phyloP scores from a whole-genome alignment of 2,329 filamentous ascomycete genomes.

The Alternaria sp. region DNA sequence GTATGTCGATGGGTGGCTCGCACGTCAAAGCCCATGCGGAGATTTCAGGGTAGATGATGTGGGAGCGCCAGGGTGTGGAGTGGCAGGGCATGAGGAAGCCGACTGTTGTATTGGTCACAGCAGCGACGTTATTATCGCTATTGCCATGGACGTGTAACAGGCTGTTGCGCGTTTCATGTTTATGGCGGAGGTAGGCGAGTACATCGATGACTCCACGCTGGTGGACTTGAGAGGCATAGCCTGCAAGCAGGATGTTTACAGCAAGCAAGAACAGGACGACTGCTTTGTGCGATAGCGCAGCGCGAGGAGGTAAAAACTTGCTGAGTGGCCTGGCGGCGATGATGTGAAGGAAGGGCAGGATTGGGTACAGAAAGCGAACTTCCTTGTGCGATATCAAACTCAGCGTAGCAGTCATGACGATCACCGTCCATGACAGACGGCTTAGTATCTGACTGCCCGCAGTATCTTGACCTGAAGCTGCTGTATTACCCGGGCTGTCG shows the following conservation, averaged over 20 bases:
- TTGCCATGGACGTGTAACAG: slow-evolving; percentile 51
- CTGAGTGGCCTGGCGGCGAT: slow-evolving; percentile 73
- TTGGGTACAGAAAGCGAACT: slow-evolving; percentile 93
- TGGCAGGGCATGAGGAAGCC: slow-evolving; percentile 96
- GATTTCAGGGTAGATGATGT: slow-evolving; percentile 77
- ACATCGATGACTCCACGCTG: slow-evolving; percentile 78
- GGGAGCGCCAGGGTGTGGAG: slow-evolving; percentile 91
- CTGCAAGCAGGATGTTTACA: slow-evolving; percentile 73
- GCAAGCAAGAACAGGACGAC: slow-evolving; percentile 63
- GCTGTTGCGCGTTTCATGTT: slow-evolving; percentile 64
- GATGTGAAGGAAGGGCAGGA: slow-evolving; percentile 85
- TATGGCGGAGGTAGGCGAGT: slow-evolving; percentile 73
- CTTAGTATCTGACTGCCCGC: slow-evolving; percentile 24
- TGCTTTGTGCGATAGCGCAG: slow-evolving; percentile 52
- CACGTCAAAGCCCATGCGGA: slow-evolving; percentile 86
- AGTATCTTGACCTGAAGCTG: slow-evolving; percentile 5
- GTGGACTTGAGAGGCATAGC: slow-evolving; percentile 77
- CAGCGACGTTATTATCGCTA: not conserved
- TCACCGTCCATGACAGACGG: slow-evolving; percentile 51
- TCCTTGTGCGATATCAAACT: slow-evolving; percentile 93
- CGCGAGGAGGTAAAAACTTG: slow-evolving; percentile 64
- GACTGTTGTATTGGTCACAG: slow-evolving; percentile 54
- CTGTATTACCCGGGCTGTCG: not conserved
- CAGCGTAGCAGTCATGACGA: slow-evolving; percentile 68
- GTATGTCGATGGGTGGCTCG: slow-evolving; percentile 80